Evolutionary conservation across 441 rosid species (phyloP).

Genomic region (Bruguiera hainesii): DNA sequence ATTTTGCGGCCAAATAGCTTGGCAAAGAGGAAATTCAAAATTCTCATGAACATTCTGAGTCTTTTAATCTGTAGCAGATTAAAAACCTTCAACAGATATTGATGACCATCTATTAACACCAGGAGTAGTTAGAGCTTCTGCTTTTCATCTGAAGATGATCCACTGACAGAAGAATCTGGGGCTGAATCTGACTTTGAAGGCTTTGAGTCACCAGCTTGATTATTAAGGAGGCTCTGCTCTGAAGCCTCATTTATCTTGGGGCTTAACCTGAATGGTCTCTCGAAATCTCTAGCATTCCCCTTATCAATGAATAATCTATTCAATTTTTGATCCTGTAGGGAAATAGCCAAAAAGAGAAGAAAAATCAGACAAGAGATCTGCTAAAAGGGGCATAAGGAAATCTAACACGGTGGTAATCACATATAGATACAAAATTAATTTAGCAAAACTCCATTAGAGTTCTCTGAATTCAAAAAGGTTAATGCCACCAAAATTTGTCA

Average conservation of each 20-base stretch:
- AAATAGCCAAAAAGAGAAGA: constrained; percentile 12
- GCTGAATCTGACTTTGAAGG: constrained; percentile 27
- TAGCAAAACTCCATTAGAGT: background rate
- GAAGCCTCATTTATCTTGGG: constrained; percentile 34
- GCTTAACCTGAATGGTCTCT: constrained; percentile 65
- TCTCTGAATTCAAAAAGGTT: too few relatives aligned
- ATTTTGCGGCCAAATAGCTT: constrained; percentile 7
- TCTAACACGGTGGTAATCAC: background rate
- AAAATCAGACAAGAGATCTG: too few relatives aligned
- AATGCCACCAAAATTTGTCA: too few relatives aligned
- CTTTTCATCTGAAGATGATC: constrained; percentile 47
- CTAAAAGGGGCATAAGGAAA: background rate
- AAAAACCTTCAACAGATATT: background rate
- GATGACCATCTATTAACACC: background rate
- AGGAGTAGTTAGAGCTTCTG: constrained; percentile 36
- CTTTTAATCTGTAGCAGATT: background rate
- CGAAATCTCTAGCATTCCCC: constrained; percentile 65
- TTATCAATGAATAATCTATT: constrained; percentile 58
- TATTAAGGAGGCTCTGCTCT: constrained; percentile 36
- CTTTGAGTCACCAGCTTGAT: constrained; percentile 24
- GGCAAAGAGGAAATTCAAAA: constrained; percentile 10
- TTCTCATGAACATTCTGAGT: background rate
- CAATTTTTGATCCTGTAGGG: constrained; percentile 72
- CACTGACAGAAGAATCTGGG: constrained; percentile 32
- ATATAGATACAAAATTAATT: background rate